Evolutionary conservation across 495 filamentous ascomycete genomes (phyloP), one percentile per base, ranked within the genome.

Genomic region (Penicillium coffeae): DNA sequence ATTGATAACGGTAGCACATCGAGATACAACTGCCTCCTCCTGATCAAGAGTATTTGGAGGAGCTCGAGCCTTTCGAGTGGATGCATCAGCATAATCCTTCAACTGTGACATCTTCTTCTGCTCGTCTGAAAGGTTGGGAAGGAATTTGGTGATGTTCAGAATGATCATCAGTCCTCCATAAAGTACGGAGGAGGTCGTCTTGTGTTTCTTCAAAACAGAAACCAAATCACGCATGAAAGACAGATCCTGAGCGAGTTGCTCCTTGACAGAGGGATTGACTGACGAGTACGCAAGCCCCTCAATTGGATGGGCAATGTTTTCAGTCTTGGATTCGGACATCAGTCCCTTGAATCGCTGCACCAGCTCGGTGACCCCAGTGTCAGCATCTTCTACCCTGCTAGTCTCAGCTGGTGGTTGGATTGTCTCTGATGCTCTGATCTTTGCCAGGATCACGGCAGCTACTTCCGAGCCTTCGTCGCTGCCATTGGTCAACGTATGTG

Each of bases 241-340:
- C 10, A 70, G 63, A 54, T 96, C 85, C 15, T 72, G 72, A 16
- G 82, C 78, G 2, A 98, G 72, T 34, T 83, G 74, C 56, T 97
- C 88, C 59, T 93, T 96, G 45, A 95, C 80, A 33, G 75, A 80
- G 7, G 91, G 81, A 56, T 88, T 86, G 15, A 96, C 74, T 4
- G 90, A 93, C 3, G 88, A 81, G 63, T 92, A 96, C 18, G 92
- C 93, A 47, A 98, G 72, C n/a, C 91, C 94, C 63, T 98, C 93
- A 22, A 98, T 80, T 3, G 89, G 84, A 56, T 82, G 78, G 37
- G 87, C 73, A 36, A 73, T 70, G 35, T 72, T 72, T 44, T 77
- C 71, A 47, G 80, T 74, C 34, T 81, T 73, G 33, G 77, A 71
- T 30, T 76, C 79, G 32, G 86, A 62, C 51, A 96, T 82, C 73